Base-by-base conservation (phyloP, 2,329 filamentous ascomycete genomes). In the Claviceps quebecensis region DNA sequence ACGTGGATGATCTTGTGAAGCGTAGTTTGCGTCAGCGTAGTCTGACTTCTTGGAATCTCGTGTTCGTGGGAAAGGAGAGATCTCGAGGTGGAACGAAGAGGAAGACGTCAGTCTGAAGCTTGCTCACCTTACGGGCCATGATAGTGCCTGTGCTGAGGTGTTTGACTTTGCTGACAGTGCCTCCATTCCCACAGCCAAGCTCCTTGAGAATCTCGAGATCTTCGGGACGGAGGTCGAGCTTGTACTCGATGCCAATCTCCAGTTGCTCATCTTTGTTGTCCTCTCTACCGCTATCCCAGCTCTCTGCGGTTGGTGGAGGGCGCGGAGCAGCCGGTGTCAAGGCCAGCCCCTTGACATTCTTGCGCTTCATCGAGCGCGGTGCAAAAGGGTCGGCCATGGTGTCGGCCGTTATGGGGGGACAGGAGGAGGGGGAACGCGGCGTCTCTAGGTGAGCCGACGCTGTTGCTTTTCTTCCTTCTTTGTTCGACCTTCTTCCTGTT, bases 211-310 rank as follows among this genome's bases (percentile, higher is more conserved):
- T 84, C 59, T 96, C 84, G 49, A 98, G 71, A 67, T 98, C 93
- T 62, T 97, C 91, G 51, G 87, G 90, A 61, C 86, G 82, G 61
- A 97, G 73, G 65, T 98, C 89, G 47, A 97, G 73, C 65, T 91
- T 90, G 74, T 97, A 97, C 70, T 98, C 93, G 56, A 97, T 87
- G 19, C 93, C 93, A 63, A 98, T 97, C 71, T 98, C 91, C 46
- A 98, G 75, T 56, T 83, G 79, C 49, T 75, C 77, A 52, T 71
- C 68, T 56, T 77, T 75, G 56, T 77, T 74, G 51, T 69, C 72
- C 55, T 76, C 73, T 63, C 86, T 84, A 56, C 76, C 78, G 52
- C 76, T 72, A 57, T 76, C 70, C 61, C 81, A 80, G 54, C 78
- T 86, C 61, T 88, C 85, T 45, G 87, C 84, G 34, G 87, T 83